Base-by-base conservation (phyloP, 192 early-diverging fungal species). In the Dissophora globulifera region DNA sequence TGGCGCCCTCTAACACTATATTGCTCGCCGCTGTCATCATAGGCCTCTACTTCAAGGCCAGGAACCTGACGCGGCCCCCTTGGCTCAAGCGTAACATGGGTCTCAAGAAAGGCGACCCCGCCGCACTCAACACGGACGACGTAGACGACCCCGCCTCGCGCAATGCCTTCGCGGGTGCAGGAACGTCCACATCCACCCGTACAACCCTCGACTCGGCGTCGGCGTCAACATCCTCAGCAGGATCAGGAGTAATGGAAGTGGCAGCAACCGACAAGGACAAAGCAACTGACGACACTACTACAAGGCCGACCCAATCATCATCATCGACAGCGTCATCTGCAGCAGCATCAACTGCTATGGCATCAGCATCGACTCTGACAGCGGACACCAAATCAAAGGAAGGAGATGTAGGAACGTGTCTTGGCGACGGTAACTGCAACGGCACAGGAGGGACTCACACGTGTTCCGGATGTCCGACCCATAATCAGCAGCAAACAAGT, bases 391-490 rank as follows among this genome's bases (percentile, higher is more conserved):
- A 13, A 15, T 45, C 27, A 3, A 31, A 45, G 23, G 45, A 62
- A 33, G 41, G 23, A 20, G 15, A 62, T 17, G 27, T 20, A 3
- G 70, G 50, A 26, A 12, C 61, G 31, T 93, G 92, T 67, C 92
- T 90, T 4, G 92, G 92, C n/a, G 86, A 89, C 56, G 92, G 92
- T 11, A 87, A 84, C 25, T 93, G 92, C 58, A 91, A 88, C 49
- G 92, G 90, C 13, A 87, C 79, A 23, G 92, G 90, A 19, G 92
- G 92, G 27, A 78, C 83, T 2, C 74, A 85, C 3, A 87, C 85
- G 15, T 93, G 92, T 74, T 81, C 83, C 35, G 90, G 90, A 3
- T 93, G 91, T 35, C 90, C 91, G 0, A 87, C 89, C 4, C 88
- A 81, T 55, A 93, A 91, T 48, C 90, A 91, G 32, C 84, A 87